Percentiles rank a stretch among this genome's conserved stretches.
Conservation (phyloP, 352 stramenopile species). For the Sclerospora graminicola region DNA sequence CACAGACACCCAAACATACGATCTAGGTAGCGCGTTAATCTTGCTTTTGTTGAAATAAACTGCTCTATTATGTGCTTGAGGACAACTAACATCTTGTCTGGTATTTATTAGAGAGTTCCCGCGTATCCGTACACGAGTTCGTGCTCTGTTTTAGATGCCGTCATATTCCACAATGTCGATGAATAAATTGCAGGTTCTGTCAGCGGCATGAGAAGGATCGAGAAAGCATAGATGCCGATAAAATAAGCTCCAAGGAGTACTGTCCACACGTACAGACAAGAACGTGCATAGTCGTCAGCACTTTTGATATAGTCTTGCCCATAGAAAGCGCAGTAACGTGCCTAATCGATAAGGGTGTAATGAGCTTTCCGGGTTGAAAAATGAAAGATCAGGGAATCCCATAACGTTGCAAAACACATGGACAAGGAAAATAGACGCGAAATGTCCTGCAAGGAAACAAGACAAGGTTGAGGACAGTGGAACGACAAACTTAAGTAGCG, state of each 20-base stretch:
- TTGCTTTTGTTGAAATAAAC: constrained; percentile 19
- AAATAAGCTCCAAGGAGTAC: constrained; percentile 74
- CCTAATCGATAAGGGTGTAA: constrained; percentile 69
- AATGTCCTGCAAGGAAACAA: constrained; percentile 41
- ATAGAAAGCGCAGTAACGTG: constrained; percentile 9
- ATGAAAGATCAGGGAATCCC: constrained; percentile 87
- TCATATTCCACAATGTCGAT: constrained; percentile 75
- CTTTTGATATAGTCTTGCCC: not conserved
- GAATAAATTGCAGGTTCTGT: constrained; percentile 76
- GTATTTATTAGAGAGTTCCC: constrained; percentile 21
- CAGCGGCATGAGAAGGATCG: constrained; percentile 55
- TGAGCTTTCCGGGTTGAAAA: constrained; percentile 70
- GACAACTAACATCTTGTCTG: constrained; percentile 12
- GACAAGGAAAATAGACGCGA: constrained; percentile 82
- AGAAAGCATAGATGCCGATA: constrained; percentile 78
- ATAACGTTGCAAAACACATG: constrained; percentile 95
- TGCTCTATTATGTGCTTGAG: constrained; percentile 25
- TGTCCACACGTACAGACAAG: constrained; percentile 11
- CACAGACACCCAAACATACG: constrained; percentile 1
- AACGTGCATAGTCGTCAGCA: not conserved
- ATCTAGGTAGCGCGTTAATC: constrained; percentile 10
- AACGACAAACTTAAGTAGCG: not conserved
- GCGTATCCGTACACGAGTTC: constrained; percentile 35
- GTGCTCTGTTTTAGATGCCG: constrained; percentile 31
- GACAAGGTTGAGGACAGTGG: not conserved